Base-by-base conservation (phyloP, 164 flowering plant genomes). In the Malania oleifera region DNA sequence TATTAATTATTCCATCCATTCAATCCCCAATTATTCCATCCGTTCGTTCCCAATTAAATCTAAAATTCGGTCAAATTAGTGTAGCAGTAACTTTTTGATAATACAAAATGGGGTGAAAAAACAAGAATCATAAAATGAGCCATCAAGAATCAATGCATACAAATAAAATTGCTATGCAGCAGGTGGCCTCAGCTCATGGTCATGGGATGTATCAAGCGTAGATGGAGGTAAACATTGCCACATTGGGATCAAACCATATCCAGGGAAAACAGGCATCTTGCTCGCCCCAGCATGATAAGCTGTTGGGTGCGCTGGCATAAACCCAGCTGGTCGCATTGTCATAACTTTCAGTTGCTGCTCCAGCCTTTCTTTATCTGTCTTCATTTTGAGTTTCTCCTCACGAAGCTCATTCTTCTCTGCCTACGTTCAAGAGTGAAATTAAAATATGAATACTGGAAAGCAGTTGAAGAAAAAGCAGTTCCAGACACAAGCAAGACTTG, bases 171-270 rank as follows among this genome's bases (percentile, higher is more conserved):
- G 31, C 61, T 79, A 89, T 18, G 96, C 96, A 11, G 86, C 93
- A 38, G 93, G 96, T 20, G 91, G 87, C 81, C 92, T 75, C 63
- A 77, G 87, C 59, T 77, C 80, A 61, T 80, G 89, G 77, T 89
- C 96, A 56, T 63, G 79, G 28, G 93, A 81, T 53, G 86, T 83
- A 60, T 89, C 93, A 29, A 70, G 69, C 0, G 69, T 22, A 23
- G 85, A 65, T 47, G 81, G 83, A 14, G 87, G 89, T 20, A 86
- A 56, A 70, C 78, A 86, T 25, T 81, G 96, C 87, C 86, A 89
- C 91, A 86, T 84, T 6, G 96, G 92, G 15, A 74, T 56, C 37
- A 74, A 67, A 15, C 96, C 71, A 63, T 81, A 89, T 65, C 81
- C 63, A 2, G 93, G 91, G 60, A 54, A 80, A 20, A 87, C 73